phyloP scores from a whole-genome alignment of 2,329 filamentous ascomycete species.

The Fusarium cyanostomum region DNA sequence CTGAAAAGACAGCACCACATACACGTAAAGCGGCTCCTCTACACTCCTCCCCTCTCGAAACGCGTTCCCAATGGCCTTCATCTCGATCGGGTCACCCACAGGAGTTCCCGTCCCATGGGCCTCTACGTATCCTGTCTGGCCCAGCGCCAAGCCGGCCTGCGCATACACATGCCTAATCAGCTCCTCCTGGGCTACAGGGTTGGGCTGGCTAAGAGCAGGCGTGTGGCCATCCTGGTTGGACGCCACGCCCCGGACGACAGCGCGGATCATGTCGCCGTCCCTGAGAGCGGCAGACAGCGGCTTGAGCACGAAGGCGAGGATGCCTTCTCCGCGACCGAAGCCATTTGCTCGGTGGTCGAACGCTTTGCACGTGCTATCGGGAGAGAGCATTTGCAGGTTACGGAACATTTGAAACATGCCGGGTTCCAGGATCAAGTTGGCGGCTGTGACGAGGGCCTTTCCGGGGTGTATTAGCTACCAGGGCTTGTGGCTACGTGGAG shows the following conservation, averaged over 20 bases:
- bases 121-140: too few species aligned
- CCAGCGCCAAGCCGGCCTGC: too few species aligned
- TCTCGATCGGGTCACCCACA: conserved; percentile 12
- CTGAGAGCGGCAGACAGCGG: too few species aligned
- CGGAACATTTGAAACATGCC: conserved; percentile 19
- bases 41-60: background rate
- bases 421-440: conserved; percentile 35
- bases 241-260: too few species aligned
- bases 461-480: background rate
- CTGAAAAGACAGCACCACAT: background rate
- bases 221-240: too few species aligned
- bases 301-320: too few species aligned
- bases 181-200: too few species aligned
- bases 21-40: background rate
- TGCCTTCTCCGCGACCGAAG: too few species aligned
- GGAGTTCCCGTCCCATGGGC: conserved; percentile 4
- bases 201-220: too few species aligned
- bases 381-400: conserved; percentile 57
- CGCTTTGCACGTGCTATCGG: conserved; percentile 32
- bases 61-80: background rate
- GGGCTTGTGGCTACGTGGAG: background rate
- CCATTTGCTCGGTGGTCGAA: too few species aligned
- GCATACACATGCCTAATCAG: too few species aligned
- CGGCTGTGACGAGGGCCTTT: conserved; percentile 29
- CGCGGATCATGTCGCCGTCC: too few species aligned